Evolutionary conservation across 305 asterid genomes (phyloP).

Genomic region (Solanum aculeatissimum): DNA sequence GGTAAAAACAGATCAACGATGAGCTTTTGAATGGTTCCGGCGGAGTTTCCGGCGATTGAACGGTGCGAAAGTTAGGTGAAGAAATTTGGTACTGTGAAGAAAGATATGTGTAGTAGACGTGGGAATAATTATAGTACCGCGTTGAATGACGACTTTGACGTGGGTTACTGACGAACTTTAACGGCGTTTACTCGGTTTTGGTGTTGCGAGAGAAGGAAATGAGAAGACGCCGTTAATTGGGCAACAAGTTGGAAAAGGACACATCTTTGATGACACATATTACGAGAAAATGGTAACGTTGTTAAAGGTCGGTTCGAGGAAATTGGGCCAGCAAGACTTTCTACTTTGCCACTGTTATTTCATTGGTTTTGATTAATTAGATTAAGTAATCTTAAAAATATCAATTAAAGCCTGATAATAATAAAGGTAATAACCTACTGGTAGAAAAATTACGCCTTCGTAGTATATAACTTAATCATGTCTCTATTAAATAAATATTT

Average conservation of each 20-base stretch:
- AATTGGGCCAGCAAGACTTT: not conserved
- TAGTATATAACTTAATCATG: too few species aligned
- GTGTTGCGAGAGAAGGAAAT: not conserved
- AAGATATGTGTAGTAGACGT: conserved; percentile 19
- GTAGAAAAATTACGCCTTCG: too few species aligned
- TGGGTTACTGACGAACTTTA: not conserved
- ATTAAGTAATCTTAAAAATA: not conserved
- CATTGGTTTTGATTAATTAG: not conserved
- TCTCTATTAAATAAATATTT: too few species aligned
- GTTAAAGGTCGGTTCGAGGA: not conserved
- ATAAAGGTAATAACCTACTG: not conserved
- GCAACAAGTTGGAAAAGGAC: not conserved
- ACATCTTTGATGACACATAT: not conserved
- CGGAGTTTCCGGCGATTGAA: conserved; percentile 11
- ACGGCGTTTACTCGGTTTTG: conserved; percentile 12
- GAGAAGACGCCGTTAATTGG: not conserved
- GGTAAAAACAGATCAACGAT: not conserved
- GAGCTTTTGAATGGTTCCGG: not conserved
- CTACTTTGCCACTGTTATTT: not conserved
- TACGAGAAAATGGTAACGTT: not conserved
- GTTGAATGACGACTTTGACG: conserved; percentile 28
- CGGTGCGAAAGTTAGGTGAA: not conserved
- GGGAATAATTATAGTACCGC: not conserved
- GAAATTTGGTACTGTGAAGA: conserved; percentile 10
- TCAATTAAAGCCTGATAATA: not conserved